Evolutionary conservation across 495 filamentous ascomycete species (phyloP), one percentile per base, ranked within the genome.

Genomic region (Parmelia sp.): DNA sequence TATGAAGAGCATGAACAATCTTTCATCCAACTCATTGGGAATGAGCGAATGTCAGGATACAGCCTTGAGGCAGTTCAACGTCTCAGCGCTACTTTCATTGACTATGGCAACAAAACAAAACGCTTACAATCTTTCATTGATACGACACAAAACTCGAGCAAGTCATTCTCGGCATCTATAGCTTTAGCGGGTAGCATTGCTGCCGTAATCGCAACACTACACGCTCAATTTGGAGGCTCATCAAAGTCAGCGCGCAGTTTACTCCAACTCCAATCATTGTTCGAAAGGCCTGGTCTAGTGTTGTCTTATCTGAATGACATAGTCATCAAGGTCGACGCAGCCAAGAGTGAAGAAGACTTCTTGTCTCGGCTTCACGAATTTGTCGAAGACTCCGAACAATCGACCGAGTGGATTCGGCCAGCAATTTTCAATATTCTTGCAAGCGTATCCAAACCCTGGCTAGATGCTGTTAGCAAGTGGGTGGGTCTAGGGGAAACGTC

Each of bases 401-500:
- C 78, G 27, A 82, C 83, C 61, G 77, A 74, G 12, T 84, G 86
- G 69, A 70, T 94, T 42, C 82, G 82, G 42, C 78, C 80, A 27
- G 75, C 88, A n/a, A 74, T 90, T 47, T 77, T 86, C 35, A 83
- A 90, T 65, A 78, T 96, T 1, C 71, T 96, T 12, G 75, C 79
- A 12, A 81, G 84, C 21, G 82, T 89, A 0, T 84, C 84, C 14
- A 67, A 64, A 17, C 78, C 93, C 4, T 96, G 90, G 87, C 78
- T 89, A 44, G 81, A 85, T 23, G 83, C 87, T 58, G 76, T 89
- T 3, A 84, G 89, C 53, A 82, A 85, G 60, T 96, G 91, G 90
- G 81, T 92, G 63, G 92, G 92, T 0, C 77, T 94, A 14, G 82
- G 77, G 60, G 72, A 77, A 11, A 86, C 87, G 61, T 74, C 77